These are phyloP conservation scores for Camptophora hylomeconis DNA, from an alignment of 2,329 filamentous ascomycete genomes.

Conservation along the genomic window DNA sequence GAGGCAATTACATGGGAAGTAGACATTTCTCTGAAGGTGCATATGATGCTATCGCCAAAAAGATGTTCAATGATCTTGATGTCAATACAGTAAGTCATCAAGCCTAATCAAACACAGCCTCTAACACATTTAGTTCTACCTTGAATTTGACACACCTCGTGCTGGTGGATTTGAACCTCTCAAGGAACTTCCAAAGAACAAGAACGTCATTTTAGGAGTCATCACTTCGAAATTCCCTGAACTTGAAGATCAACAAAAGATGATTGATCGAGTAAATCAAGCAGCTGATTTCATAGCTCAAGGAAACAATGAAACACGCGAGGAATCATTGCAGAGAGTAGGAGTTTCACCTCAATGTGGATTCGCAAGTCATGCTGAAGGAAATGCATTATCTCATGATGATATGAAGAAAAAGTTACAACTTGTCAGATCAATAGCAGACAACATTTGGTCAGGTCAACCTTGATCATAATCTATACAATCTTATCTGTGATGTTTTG, in stretches of 20 bases:
- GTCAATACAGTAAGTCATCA: too few relatives aligned
- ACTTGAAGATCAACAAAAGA: slow-evolving; percentile 45
- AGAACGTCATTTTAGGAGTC: slow-evolving; percentile 45
- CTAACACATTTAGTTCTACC: too few relatives aligned
- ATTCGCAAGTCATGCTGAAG: slow-evolving; percentile 55
- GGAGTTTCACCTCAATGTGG: slow-evolving; percentile 54
- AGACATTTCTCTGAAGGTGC: slow-evolving; percentile 49
- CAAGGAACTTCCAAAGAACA: slow-evolving; percentile 41
- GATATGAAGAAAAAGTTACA: slow-evolving; percentile 57
- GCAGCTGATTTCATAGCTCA: slow-evolving; percentile 53
- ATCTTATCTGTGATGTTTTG: slow-evolving; percentile 25
- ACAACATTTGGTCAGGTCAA: slow-evolving; percentile 49
- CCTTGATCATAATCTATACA: slow-evolving; percentile 29
- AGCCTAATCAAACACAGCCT: too few relatives aligned
- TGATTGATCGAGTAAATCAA: slow-evolving; percentile 40
- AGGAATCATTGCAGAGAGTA: slow-evolving; percentile 53
- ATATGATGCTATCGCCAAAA: slow-evolving; percentile 50
- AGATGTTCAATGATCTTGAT: slow-evolving; percentile 45
- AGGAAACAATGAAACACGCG: slow-evolving; percentile 45
- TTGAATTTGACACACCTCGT: slow-evolving; percentile 50
- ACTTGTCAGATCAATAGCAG: slow-evolving; percentile 52
- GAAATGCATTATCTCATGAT: slow-evolving; percentile 49
- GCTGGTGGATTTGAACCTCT: slow-evolving; percentile 50
- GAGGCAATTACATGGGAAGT: slow-evolving; percentile 45
- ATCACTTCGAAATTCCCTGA: slow-evolving; percentile 46